Percentiles rank a stretch among this genome's conserved stretches.
These are phyloP conservation scores for Pouteria campechiana DNA, from an alignment of 179 eudicot genomes.

Conservation along the genomic window DNA sequence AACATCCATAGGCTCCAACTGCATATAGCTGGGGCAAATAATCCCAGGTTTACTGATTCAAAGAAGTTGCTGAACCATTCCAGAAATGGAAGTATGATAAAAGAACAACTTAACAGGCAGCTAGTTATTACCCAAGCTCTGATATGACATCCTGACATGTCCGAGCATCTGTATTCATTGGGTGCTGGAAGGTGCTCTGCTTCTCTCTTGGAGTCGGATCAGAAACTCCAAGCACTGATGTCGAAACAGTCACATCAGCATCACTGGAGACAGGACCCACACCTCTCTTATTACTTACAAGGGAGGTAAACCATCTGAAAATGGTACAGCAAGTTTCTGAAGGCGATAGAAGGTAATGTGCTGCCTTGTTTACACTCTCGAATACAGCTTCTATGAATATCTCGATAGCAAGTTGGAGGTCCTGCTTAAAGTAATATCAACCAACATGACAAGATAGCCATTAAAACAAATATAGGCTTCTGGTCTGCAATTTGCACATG, in stretches of 20 bases:
- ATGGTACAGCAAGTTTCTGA: conserved; percentile 32
- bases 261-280: conserved; percentile 13
- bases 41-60: too few relatives aligned
- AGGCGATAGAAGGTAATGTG: conserved; percentile 71
- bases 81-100: background rate
- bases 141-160: conserved; percentile 97
- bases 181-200: conserved; percentile 27
- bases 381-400: conserved; percentile 71
- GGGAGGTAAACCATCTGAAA: conserved; percentile 41
- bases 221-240: conserved; percentile 54
- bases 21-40: too few relatives aligned
- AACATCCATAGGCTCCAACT: too few relatives aligned
- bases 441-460: too few relatives aligned
- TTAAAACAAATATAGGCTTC: too few relatives aligned
- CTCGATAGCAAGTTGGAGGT: conserved; percentile 80
- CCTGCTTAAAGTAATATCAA: conserved; percentile 29
- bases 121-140: conserved; percentile 98
- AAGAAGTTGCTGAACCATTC: too few relatives aligned
- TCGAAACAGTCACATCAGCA: conserved; percentile 29
- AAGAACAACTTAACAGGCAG: conserved; percentile 16
- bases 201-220: conserved; percentile 58
- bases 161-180: conserved; percentile 82
- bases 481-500: too few relatives aligned
- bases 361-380: conserved; percentile 62
- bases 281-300: conserved; percentile 3